A percentile compares a stretch with the other conserved stretches of the same genome.
Evolutionary conservation across 371 early-diverging fungal genomes (phyloP).

Genomic region (Phascolomyces articulosus): DNA sequence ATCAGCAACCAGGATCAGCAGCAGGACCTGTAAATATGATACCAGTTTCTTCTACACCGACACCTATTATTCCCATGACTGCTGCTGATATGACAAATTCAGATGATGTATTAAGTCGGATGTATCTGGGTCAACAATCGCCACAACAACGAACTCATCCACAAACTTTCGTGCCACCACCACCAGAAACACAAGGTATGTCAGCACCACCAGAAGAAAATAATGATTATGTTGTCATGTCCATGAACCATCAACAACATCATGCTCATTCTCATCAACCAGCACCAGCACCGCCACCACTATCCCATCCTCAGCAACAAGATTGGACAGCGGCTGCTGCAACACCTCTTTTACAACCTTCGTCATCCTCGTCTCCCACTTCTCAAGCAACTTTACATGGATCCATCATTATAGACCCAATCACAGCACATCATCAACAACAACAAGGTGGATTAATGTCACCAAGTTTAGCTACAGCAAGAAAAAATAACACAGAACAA

Average conservation of each 20-base stretch:
- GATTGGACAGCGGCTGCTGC: background rate
- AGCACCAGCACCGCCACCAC: too few species aligned
- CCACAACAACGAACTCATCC: background rate
- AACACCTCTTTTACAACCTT: background rate
- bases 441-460: background rate
- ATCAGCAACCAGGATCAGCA: too few species aligned
- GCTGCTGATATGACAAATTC: background rate
- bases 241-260: constrained; percentile 9
- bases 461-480: background rate
- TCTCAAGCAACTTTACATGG: background rate
- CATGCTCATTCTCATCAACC: background rate
- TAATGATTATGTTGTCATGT: constrained; percentile 2
- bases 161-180: background rate
- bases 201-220: background rate
- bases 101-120: background rate
- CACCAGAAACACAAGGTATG: background rate
- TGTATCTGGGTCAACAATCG: background rate
- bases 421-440: background rate
- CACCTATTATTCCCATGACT: background rate
- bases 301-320: background rate
- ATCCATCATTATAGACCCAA: background rate
- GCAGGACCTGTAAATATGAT: background rate
- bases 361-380: background rate
- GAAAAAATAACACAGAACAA: background rate
- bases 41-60: background rate